Evolutionary conservation across 2,329 filamentous ascomycete genomes (phyloP), one percentile per base, ranked within the genome.

Genomic region (Talaromyces atroroseus): DNA sequence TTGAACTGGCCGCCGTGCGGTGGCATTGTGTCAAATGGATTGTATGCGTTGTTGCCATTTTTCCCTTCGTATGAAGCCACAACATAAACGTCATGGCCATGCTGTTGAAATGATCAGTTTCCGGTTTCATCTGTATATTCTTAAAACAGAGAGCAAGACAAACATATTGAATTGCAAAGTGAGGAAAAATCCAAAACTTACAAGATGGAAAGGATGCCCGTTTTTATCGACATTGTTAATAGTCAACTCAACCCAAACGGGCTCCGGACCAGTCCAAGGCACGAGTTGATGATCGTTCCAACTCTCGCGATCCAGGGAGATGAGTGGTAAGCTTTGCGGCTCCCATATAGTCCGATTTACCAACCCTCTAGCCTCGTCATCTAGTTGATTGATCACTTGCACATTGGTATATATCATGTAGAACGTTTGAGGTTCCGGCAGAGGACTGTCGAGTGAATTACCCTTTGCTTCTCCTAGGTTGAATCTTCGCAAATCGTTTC

Each of bases 191-290:
- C 1, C 1, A 16, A 4, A 42, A 11, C 34, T 26, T 20, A 51
- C 49, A n/a, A 51, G 24, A 23, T 51, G 49, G 14, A 51, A 51
- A 2, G 78, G 78, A 60, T 80, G 78, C 0, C 69, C 65, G 6
- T 74, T 74, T 36, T 79, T 77, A 53, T 80, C 78, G 14, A 79
- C 65, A 52, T 80, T 80, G 60, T 81, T 80, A 46, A 80, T 65
- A 2, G 78, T 68, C 0, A 80, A 60, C 57, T 79, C 77, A 1
- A 79, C 65, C 76, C 78, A 80, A 26, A 49, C 47, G 2, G 64
- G 60, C 34, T 38, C 34, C 5, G 61, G 57, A 6, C 63, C 70
- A n/a, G 64, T 69, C 6, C 62, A 66, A 54, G 68, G 66, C 4
- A 68, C 61, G 21, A 78, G 66, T 49, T 78, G 73, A 42, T 77